These are phyloP conservation scores for Venturia nashicola DNA, from an alignment of 2,329 filamentous ascomycete genomes.

Conservation along the genomic window DNA sequence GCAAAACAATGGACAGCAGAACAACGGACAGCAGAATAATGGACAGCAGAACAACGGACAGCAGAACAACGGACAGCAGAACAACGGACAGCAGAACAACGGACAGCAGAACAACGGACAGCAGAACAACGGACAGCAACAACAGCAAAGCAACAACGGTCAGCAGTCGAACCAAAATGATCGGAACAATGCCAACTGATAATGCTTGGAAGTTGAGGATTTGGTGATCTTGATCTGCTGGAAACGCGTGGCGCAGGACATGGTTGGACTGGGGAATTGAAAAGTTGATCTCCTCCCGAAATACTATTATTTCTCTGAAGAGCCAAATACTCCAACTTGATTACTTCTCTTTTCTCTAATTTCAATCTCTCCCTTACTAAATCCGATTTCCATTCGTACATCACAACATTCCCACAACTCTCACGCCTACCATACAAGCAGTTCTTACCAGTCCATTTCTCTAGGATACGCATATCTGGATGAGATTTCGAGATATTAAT, in stretches of 20 bases:
- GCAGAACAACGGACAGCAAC: background rate
- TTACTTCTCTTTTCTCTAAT: background rate
- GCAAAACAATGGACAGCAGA: background rate
- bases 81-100: background rate
- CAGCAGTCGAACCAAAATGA: background rate
- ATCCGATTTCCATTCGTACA: background rate
- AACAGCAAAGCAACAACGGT: background rate
- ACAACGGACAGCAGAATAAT: background rate
- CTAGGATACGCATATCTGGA: no score
- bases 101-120: background rate
- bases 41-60: background rate
- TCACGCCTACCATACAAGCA: no score
- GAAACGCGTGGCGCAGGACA: background rate
- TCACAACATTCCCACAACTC: background rate
- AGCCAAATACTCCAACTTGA: background rate
- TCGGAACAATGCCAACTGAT: background rate
- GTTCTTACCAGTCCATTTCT: no score
- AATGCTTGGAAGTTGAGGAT: background rate
- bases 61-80: background rate
- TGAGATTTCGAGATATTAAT: background rate
- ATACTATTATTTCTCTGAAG: background rate
- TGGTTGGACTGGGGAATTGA: background rate
- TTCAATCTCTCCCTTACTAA: no score
- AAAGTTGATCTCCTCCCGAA: background rate
- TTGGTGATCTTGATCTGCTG: background rate